Evolutionary conservation across 176 grass and related monocot genomes (phyloP).

Genomic region (Ananas comosus): DNA sequence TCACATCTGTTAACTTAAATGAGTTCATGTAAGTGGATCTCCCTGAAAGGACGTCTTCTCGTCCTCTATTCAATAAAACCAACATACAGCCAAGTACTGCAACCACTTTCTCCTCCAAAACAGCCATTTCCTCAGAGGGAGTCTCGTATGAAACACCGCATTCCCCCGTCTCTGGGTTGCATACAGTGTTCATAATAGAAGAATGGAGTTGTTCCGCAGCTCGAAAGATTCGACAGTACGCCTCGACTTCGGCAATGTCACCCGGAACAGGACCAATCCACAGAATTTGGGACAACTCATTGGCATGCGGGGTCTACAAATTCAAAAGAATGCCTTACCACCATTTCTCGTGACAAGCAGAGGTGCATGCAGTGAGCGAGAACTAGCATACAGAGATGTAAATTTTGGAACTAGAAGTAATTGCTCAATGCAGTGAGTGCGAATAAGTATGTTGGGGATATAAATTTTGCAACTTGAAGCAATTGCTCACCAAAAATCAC

Average conservation of each 20-base stretch:
- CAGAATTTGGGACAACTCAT: constrained; percentile 60
- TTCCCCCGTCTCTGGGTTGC: constrained; percentile 84
- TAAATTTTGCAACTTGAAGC: too few relatives aligned
- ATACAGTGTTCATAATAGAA: constrained; percentile 72
- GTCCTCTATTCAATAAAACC: constrained; percentile 54
- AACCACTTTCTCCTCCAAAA: constrained; percentile 82
- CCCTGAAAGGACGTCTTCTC: constrained; percentile 72
- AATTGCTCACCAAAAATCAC: too few relatives aligned
- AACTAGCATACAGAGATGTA: too few relatives aligned
- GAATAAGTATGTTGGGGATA: too few relatives aligned
- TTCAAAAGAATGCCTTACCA: neutral
- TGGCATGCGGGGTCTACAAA: constrained; percentile 49
- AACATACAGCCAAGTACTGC: constrained; percentile 79
- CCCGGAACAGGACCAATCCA: constrained; percentile 78
- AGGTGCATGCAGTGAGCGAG: too few relatives aligned
- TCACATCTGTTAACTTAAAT: constrained; percentile 36
- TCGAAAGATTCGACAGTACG: constrained; percentile 87
- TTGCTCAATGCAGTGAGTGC: too few relatives aligned
- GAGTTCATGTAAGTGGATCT: constrained; percentile 31
- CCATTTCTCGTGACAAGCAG: too few relatives aligned
- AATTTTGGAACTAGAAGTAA: too few relatives aligned
- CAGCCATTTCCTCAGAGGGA: constrained; percentile 50
- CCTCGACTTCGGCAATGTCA: constrained; percentile 86
- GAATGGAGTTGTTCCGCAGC: constrained; percentile 71
- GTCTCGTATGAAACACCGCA: constrained; percentile 54